Conservation (phyloP, 148 eudicot species). For the Rhododendron vialii region DNA sequence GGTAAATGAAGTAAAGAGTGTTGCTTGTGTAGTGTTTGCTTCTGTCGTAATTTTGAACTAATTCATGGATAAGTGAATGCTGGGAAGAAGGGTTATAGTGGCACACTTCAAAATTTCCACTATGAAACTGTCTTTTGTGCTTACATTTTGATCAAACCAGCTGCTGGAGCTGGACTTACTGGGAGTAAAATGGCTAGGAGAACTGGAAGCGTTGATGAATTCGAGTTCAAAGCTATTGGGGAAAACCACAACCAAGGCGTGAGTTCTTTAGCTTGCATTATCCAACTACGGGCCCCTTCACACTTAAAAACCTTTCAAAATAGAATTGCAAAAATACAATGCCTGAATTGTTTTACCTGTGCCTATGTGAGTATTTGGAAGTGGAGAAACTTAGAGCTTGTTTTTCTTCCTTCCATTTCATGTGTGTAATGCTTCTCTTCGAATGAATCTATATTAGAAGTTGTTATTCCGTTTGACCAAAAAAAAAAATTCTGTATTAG, state of each 20-base stretch:
- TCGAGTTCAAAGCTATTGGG: slow-evolving; percentile 85
- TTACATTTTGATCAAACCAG: slow-evolving; percentile 29
- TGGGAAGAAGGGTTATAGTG: neutral
- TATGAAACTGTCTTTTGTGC: neutral
- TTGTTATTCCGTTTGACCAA: neutral
- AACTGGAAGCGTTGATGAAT: slow-evolving; percentile 84
- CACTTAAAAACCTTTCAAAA: neutral
- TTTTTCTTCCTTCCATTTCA: neutral
- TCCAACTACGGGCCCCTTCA: neutral
- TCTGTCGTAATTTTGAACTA: neutral
- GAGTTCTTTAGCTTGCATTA: slow-evolving; percentile 29
- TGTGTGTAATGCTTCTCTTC: neutral
- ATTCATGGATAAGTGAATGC: neutral
- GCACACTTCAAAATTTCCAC: neutral
- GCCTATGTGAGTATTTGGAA: neutral
- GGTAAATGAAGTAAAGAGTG: neutral
- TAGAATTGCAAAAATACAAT: neutral
- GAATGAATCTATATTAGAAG: slow-evolving; percentile 6
- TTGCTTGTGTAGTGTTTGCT: neutral
- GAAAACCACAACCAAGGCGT: slow-evolving; percentile 95
- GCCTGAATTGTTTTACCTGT: neutral
- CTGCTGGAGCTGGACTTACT: slow-evolving; percentile 98
- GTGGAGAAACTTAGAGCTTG: neutral
- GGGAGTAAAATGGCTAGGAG: slow-evolving; percentile 96
- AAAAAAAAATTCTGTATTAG: neutral